Evolutionary conservation across 2,329 filamentous ascomycete genomes (phyloP), one percentile per base, ranked within the genome.

Genomic region (Drechslerella stenobrocha): DNA sequence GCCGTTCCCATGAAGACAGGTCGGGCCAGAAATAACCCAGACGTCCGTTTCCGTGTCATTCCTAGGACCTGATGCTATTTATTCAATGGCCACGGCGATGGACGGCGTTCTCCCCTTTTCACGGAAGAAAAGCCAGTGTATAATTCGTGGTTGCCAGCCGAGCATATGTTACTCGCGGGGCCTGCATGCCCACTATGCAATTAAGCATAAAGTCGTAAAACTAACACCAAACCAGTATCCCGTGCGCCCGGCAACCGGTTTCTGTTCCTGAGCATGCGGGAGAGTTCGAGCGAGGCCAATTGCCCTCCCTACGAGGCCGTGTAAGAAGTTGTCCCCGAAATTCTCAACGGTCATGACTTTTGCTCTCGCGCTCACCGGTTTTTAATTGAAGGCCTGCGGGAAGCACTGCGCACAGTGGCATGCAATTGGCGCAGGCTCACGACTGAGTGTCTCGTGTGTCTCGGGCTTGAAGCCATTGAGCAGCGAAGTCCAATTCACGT

Each of bases 81-180:
- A 8, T 13, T 18, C 37, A 42, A 42, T 42, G 37, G 15, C 37
- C 32, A 55, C 53, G 61, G 58, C 50, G 52, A 44, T 32, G n/a
- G 55, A 60, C 63, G 63, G 55, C 63, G 55, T 52, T 60, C 63
- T 67, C 55, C 50, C 63, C 61, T 50, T 67, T 67, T 56, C 48
- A 45, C 50, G 53, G 55, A 59, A 50, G 11, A 51, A 56, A 60
- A 26, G 50, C 26, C 28, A 34, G 8, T 66, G 58, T 58, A 53
- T 48, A 66, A 55, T 58, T 50, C 47, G 44, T 48, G 9, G 22
- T 11, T 26, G 22, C 24, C 13, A 23, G 18, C 9, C 22, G 34
- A 7, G 4, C 15, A 20, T 42, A 20, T 42, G 18, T 42, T 42
- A 42, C 37, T 42, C 37, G 37, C 37, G 13, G 37, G 34, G 37